Base-by-base conservation (phyloP, 1,284 basidiomycete species). In the Pseudozyma sp. region DNA sequence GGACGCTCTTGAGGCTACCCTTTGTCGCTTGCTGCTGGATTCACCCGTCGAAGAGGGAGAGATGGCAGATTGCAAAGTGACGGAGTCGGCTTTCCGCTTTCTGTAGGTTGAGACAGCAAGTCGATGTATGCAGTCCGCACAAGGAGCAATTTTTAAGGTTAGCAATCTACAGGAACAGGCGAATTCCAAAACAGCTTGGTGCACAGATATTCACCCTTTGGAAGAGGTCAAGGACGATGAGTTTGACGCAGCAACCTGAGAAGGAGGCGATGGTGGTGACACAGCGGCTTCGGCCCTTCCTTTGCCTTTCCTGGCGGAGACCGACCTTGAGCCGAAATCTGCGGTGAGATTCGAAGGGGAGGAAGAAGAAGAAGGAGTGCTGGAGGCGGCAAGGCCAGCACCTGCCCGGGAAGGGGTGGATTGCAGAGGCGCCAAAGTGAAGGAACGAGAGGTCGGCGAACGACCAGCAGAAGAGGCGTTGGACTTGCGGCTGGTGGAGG, bases 331-430 rank as follows among this genome's bases (percentile, higher is more conserved):
- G 14, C 51, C 50, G 24, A 44, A 50, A 19, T 10, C 30, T 37
- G 55, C 29, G 29, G 43, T 50, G 39, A 59, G 42, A 29, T 43
- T 48, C 17, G 46, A 42, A 16, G 63, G 54, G 30, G 56, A 54
- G 33, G 60, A 46, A 24, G 24, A 24, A 24, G 24, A 24, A 24
- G 24, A 24, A 24, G 24, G 24, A 24, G 24, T 24, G 46, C 37
- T 40, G 50, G 59, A 59, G 33, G 52, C 52, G 42, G 63, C 42
- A 5, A 48, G 33, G 37, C 47, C 45, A 42, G 65, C 39, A 57
- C 65, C 56, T 55, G 56, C 56, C 70, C 65, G 47, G 37, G 60
- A 63, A 24, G 67, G 67, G 67, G 61, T 64, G 56, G 67, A 51
- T 44, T 56, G 67, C 43, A 24, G 35, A 30, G 60, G 56, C 67